Conservation (phyloP, 2,329 filamentous ascomycete genomes). For the Microcyclospora pomicola region DNA sequence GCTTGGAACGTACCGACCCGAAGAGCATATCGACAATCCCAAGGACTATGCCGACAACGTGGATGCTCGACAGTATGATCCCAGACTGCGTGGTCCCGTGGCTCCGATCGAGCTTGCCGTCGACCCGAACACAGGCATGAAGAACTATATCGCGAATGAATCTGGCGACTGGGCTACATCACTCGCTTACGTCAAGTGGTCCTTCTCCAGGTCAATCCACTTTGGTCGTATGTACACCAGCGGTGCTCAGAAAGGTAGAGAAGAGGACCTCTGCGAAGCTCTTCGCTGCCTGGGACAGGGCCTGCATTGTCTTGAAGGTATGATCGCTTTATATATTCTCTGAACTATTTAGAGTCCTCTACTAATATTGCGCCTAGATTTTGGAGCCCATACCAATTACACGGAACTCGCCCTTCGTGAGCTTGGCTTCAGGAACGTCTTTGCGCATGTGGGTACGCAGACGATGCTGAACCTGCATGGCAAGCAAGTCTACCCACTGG, state of each 20-base stretch:
- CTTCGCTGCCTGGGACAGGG: slow-evolving; percentile 39
- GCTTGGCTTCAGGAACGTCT: slow-evolving; percentile 37
- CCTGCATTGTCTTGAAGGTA: slow-evolving; percentile 35
- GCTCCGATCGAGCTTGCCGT: slow-evolving; percentile 31
- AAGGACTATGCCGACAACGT: slow-evolving; percentile 62
- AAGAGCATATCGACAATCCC: slow-evolving; percentile 42
- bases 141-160: slow-evolving; percentile 97
- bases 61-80: slow-evolving; percentile 73
- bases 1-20: slow-evolving; percentile 36
- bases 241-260: slow-evolving; percentile 27
- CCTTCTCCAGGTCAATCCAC: slow-evolving; percentile 35
- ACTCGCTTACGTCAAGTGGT: slow-evolving; percentile 45
- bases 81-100: slow-evolving; percentile 68
- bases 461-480: slow-evolving; percentile 33
- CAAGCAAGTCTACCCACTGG: slow-evolving; percentile 37
- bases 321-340: no score
- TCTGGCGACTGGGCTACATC: slow-evolving; percentile 78
- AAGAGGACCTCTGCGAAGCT: slow-evolving; percentile 36
- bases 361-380: slow-evolving; percentile 22
- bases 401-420: slow-evolving; percentile 39
- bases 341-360: no score
- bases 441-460: slow-evolving; percentile 36
- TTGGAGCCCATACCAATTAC: slow-evolving; percentile 42
- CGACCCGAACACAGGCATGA: slow-evolving; percentile 65
- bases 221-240: slow-evolving; percentile 35